Evolutionary conservation across 345 rosid species (phyloP).

Genomic region (Jatropha curcas): DNA sequence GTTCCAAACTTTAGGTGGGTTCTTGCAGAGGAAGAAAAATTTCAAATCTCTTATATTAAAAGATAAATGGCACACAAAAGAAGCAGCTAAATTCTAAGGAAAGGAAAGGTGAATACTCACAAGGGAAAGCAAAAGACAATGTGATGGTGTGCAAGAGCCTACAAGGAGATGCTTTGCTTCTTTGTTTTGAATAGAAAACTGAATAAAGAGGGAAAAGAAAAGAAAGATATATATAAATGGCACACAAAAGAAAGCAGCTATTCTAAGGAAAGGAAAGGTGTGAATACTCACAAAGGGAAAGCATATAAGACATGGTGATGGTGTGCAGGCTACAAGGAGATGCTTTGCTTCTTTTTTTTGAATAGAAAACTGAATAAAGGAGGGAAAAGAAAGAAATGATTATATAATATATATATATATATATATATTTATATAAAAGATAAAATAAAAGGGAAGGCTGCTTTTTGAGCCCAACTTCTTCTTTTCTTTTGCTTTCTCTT

Average conservation of each 20-base stretch:
- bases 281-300: not conserved
- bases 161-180: slow-evolving; percentile 57
- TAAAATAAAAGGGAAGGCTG: too few species aligned
- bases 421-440: too few species aligned
- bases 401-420: too few species aligned
- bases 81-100: slow-evolving; percentile 37
- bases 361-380: too few species aligned
- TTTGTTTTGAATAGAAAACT: slow-evolving; percentile 33
- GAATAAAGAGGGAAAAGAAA: slow-evolving; percentile 10
- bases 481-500: too few species aligned
- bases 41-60: not conserved
- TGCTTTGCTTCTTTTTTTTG: too few species aligned
- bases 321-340: too few species aligned
- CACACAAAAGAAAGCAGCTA: too few species aligned
- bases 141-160: slow-evolving; percentile 29
- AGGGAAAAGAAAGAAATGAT: too few species aligned
- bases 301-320: not conserved
- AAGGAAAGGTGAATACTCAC: slow-evolving; percentile 48
- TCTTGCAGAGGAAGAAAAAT: slow-evolving; percentile 25
- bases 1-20: slow-evolving; percentile 49
- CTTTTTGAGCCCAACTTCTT: too few species aligned
- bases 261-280: too few species aligned
- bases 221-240: too few species aligned
- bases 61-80: slow-evolving; percentile 14
- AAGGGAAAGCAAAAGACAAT: slow-evolving; percentile 50